Evolutionary conservation across 164 flowering plant species (phyloP).

Genomic region (Liriodendron chinense): DNA sequence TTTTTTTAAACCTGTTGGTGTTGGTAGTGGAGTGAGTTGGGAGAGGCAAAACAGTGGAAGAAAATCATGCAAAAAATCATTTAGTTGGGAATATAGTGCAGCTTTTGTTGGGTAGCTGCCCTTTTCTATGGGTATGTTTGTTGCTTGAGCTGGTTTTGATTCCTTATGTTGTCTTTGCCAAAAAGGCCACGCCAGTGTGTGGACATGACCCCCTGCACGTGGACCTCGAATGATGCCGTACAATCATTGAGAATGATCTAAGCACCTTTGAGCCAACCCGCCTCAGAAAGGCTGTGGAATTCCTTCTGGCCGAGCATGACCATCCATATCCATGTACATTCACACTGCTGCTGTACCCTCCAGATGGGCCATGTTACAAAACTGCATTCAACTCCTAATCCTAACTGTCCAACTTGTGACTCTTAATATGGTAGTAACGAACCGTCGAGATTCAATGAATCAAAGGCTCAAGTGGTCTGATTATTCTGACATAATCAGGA

Average conservation of each 20-base stretch:
- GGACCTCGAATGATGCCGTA: not conserved
- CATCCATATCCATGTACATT: no score
- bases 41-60: not conserved
- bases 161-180: not conserved
- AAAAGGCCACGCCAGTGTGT: not conserved
- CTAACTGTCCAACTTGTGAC: no score
- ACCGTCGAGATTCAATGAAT: no score
- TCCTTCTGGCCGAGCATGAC: no score
- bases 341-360: no score
- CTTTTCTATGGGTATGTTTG: not conserved
- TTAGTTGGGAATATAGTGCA: not conserved
- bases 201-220: constrained; percentile 2
- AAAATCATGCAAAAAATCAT: not conserved
- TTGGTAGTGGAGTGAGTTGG: not conserved
- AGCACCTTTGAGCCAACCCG: not conserved
- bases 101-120: constrained; percentile 1
- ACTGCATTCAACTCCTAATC: no score
- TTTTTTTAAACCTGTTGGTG: not conserved
- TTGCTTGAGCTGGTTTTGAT: not conserved
- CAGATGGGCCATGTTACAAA: no score
- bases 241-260: not conserved
- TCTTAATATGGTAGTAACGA: no score
- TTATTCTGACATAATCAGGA: no score
- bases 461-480: no score
- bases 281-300: no score